phyloP scores from a whole-genome alignment of 2,329 filamentous ascomycete genomes.

The Lecanoromycetidae sp. region DNA sequence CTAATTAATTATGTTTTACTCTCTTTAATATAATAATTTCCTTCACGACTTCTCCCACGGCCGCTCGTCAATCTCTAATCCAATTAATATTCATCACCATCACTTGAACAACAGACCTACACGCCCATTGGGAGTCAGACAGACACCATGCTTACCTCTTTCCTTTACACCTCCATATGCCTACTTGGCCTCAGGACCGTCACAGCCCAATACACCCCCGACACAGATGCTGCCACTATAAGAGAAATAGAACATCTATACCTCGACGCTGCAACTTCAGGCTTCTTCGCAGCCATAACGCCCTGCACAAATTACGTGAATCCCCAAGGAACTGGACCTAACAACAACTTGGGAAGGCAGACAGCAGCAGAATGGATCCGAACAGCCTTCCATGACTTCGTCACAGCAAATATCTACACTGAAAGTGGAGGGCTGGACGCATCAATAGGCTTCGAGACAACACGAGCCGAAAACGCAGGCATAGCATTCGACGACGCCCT shows the following conservation, averaged over 20 bases:
- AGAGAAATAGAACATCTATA: conserved; percentile 14
- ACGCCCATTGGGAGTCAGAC: background rate
- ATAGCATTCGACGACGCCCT: conserved; percentile 44
- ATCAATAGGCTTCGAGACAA: conserved; percentile 48
- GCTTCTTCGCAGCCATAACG: conserved; percentile 10
- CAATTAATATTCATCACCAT: too few relatives aligned
- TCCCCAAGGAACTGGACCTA: conserved; percentile 5
- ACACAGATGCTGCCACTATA: conserved; percentile 10
- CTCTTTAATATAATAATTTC: too few relatives aligned
- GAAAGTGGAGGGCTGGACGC: conserved; percentile 45
- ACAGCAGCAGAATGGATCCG: conserved; percentile 52
- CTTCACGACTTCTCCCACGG: too few relatives aligned
- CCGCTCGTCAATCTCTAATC: too few relatives aligned
- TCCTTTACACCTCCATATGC: conserved; percentile 5
- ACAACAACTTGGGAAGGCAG: conserved; percentile 35
- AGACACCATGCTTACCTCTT: conserved; percentile 4
- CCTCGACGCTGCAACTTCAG: conserved; percentile 8
- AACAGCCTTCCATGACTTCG: conserved; percentile 49
- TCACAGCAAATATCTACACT: conserved; percentile 39
- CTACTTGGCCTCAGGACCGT: conserved; percentile 3
- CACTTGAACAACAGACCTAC: too few relatives aligned
- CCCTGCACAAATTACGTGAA: conserved; percentile 15
- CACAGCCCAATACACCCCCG: conserved; percentile 9
- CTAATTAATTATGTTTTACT: too few relatives aligned
- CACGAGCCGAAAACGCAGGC: conserved; percentile 44